Percentiles rank a stretch among this genome's conserved stretches.
Conservation (phyloP, 768 basidiomycete species). For the Naganishia vishniacii region DNA sequence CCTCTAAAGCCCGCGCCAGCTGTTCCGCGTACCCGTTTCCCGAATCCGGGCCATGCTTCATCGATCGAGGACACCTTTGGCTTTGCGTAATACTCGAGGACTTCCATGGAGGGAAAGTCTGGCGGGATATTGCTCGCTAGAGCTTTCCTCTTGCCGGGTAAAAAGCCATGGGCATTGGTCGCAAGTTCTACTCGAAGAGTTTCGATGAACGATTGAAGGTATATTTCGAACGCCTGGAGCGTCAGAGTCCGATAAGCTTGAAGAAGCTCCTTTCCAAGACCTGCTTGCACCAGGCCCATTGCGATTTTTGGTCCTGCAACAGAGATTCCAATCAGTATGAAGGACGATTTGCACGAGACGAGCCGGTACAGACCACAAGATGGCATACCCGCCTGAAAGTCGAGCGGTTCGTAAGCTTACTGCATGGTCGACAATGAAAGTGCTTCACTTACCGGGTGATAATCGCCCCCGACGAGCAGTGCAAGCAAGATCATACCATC, state of each 20-base stretch:
- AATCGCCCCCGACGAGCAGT: conserved; percentile 84
- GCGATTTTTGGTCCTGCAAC: conserved; percentile 55
- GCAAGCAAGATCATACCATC: conserved; percentile 75
- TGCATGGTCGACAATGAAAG: too few relatives aligned
- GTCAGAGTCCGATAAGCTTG: conserved; percentile 57
- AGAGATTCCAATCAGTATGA: neutral
- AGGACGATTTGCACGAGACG: neutral
- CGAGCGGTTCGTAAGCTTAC: neutral
- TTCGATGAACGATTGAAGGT: conserved; percentile 60
- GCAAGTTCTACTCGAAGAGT: conserved; percentile 61
- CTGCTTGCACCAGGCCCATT: conserved; percentile 71
- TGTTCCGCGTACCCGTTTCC: conserved; percentile 25
- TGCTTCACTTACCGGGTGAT: conserved; percentile 58
- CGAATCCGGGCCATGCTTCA: conserved; percentile 44
- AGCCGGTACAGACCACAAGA: conserved; percentile 36
- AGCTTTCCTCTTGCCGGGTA: conserved; percentile 62
- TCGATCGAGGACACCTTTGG: conserved; percentile 56
- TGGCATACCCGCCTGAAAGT: conserved; percentile 34
- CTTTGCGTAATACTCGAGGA: conserved; percentile 69
- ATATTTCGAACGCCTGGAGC: conserved; percentile 51
- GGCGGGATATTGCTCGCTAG: conserved; percentile 63
- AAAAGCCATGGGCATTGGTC: conserved; percentile 57
- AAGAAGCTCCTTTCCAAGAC: conserved; percentile 65
- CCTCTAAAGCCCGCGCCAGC: conserved; percentile 26
- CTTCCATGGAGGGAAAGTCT: conserved; percentile 66